Evolutionary conservation across 257 asterid species (phyloP).

Genomic region (Orobanche coerulescens): DNA sequence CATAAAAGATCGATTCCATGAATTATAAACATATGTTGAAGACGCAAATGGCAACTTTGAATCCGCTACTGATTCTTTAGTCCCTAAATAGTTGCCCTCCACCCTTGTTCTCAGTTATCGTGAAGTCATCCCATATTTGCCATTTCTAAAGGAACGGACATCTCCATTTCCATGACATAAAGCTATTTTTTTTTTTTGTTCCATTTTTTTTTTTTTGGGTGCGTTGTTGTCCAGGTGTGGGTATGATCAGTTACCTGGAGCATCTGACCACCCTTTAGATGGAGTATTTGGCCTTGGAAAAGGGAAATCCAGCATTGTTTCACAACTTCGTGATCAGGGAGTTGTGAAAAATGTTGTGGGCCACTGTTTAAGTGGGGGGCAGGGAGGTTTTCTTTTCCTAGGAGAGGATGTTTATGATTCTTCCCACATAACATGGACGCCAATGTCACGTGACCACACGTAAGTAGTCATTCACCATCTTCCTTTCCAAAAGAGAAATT

Average conservation of each 20-base stretch:
- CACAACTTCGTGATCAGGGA: constrained; percentile 78
- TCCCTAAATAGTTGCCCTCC: no score
- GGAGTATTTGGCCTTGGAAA: constrained; percentile 97
- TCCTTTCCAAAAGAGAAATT: no score
- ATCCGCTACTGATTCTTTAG: no score
- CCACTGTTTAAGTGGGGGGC: constrained; percentile 62
- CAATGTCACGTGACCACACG: constrained; percentile 71
- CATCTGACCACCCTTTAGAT: constrained; percentile 67
- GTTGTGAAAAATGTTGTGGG: constrained; percentile 61
- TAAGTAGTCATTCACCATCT: constrained; percentile 23
- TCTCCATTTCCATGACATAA: neutral
- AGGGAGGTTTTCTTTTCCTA: constrained; percentile 85
- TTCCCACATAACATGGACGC: constrained; percentile 70
- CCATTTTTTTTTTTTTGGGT: neutral
- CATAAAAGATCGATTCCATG: no score
- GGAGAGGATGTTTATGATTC: constrained; percentile 78
- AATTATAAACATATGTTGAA: no score
- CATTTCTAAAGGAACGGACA: no score
- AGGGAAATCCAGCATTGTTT: constrained; percentile 72
- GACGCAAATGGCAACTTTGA: no score
- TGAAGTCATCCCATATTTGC: no score
- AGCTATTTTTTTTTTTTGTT: neutral
- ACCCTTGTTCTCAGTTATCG: no score
- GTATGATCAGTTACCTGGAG: constrained; percentile 83
- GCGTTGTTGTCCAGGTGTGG: constrained; percentile 54